Conservation (phyloP, 768 basidiomycete genomes). For the Lenzites betulinus region DNA sequence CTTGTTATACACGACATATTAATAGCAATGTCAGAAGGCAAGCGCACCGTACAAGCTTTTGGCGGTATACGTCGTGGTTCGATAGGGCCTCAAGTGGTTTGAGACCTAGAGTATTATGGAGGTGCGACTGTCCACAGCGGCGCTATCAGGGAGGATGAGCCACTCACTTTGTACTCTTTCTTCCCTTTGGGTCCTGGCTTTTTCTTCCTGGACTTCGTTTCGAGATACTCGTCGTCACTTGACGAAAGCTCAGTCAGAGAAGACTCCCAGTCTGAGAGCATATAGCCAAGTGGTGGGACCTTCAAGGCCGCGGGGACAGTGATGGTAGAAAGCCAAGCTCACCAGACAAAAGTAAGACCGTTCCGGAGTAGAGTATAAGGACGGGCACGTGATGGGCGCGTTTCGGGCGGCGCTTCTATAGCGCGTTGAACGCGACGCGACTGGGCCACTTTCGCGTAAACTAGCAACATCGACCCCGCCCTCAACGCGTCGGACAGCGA, state of each 20-base stretch:
- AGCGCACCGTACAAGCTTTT: conserved; percentile 46
- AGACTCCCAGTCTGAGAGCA: conserved; percentile 41
- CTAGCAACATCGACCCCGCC: not conserved
- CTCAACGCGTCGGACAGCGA: not conserved
- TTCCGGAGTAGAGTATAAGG: too few relatives aligned
- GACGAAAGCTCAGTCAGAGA: conserved; percentile 50
- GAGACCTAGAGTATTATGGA: conserved; percentile 21
- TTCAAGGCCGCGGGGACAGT: not conserved
- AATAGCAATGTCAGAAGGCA: not conserved
- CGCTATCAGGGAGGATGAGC: conserved; percentile 11
- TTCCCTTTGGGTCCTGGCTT: conserved; percentile 29
- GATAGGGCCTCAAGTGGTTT: conserved; percentile 39
- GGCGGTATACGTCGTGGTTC: conserved; percentile 44
- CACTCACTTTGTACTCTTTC: conserved; percentile 33
- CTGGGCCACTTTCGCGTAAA: conserved; percentile 20
- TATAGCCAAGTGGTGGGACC: not conserved
- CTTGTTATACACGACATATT: not conserved
- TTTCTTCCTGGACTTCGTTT: conserved; percentile 24
- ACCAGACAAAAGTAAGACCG: not conserved
- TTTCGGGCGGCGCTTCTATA: conserved; percentile 2
- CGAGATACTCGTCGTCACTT: conserved; percentile 40
- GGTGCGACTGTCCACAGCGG: not conserved
- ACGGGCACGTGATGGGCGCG: conserved; percentile 5
- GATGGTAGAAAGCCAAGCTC: not conserved
- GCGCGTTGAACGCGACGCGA: conserved; percentile 18